Evolutionary conservation across 2,329 filamentous ascomycete genomes (phyloP), one percentile per base, ranked within the genome.

Genomic region (Diaporthe ampelina): DNA sequence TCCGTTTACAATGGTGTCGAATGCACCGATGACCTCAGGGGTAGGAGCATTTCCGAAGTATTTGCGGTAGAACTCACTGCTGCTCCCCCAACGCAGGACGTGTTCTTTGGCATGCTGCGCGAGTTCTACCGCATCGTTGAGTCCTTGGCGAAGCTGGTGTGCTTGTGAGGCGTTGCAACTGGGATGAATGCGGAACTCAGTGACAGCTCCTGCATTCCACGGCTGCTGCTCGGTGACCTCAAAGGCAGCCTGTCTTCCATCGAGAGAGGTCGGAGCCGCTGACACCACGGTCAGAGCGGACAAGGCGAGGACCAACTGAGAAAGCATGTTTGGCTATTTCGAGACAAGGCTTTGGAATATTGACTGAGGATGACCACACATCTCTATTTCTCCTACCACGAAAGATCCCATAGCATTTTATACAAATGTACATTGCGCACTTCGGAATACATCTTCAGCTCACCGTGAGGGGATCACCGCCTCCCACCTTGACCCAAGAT

Each of bases 101-200:
- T 94, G 92, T 54, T 91, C 87, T 74, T 88, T 88, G 9, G 92
- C 92, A 78, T 93, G 91, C 69, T 85, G 81, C 10, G 89, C 90
- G 5, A 94, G 84, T 69, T 82, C 80, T 52, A 91, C 81, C 6
- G 90, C 86, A 80, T 94, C 92, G 24, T 87, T 83, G 0, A 94
- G 84, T 8, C 86, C 92, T 21, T 83, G 81, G 50, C 85, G 82
- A 57, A 94, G 85, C 80, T 92, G 90, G 10, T 81, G 82, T 56
- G 84, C 85, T 77, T 93, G 86, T 1, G 91, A 93, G 65, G 84
- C 82, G 78, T 94, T 94, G 84, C 92, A 94, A 32, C 91, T 93
- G 45, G 85, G 80, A 81, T 94, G 92, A 79, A 94, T 92, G 21
- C 84, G 82, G 77, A 83, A 87, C 15, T 75, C 45, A n/a, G 57